Evolutionary conservation across 164 flowering plant genomes (phyloP).

Genomic region (Sextonia rubra): DNA sequence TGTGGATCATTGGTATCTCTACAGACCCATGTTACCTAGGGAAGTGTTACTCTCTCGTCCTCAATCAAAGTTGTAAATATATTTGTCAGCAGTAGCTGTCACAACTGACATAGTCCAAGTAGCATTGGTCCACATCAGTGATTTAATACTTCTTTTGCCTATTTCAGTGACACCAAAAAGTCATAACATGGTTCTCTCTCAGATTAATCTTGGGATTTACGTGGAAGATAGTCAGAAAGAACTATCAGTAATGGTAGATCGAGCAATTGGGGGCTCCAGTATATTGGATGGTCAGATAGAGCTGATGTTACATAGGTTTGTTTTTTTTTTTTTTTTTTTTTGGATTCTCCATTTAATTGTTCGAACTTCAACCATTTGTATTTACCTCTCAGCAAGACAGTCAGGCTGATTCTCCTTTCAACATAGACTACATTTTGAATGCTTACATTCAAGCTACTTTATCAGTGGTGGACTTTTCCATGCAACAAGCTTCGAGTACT

Average conservation of each 20-base stretch:
- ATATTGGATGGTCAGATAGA: conserved; percentile 81
- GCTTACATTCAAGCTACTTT: neutral
- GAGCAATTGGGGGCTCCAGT: conserved; percentile 90
- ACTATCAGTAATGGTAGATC: conserved; percentile 85
- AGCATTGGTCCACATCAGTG: no score
- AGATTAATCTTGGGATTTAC: conserved; percentile 92
- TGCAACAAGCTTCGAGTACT: no score
- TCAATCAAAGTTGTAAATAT: no score
- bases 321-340: conserved; percentile 15
- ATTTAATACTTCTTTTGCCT: neutral
- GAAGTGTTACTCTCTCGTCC: no score
- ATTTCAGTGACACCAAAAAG: neutral
- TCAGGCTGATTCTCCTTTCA: neutral
- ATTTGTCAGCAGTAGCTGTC: no score
- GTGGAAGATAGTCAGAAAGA: conserved; percentile 51
- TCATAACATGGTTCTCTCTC: conserved; percentile 8
- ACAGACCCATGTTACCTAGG: no score
- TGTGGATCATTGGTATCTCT: no score
- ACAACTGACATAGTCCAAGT: no score
- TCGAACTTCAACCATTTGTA: neutral
- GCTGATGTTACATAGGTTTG: conserved; percentile 89
- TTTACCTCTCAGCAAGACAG: neutral
- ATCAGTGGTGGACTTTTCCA: neutral
- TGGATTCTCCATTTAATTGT: neutral
- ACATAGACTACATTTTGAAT: neutral